Conservation (phyloP, 345 rosid genomes). For the Theobroma cacao region DNA sequence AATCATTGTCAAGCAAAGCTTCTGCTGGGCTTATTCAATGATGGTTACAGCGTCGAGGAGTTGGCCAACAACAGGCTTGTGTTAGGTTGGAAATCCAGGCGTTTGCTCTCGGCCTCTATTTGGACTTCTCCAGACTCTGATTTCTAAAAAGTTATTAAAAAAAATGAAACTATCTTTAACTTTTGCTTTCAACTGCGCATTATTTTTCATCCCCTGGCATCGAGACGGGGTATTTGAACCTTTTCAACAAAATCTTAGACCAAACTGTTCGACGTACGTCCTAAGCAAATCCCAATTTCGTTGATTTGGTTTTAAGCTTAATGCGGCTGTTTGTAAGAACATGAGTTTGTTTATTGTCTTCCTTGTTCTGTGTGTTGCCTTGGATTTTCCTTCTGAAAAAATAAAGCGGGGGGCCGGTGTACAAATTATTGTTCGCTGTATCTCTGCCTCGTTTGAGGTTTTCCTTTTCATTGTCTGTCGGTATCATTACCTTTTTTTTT, state of each 20-base stretch:
- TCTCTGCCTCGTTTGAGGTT: neutral
- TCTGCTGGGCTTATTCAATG: slow-evolving; percentile 68
- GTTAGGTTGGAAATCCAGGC: slow-evolving; percentile 80
- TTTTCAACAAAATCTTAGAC: neutral
- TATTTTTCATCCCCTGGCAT: neutral
- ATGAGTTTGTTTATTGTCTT: neutral
- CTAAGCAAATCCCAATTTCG: neutral
- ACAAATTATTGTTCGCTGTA: neutral
- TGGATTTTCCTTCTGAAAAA: neutral
- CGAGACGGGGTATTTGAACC: neutral
- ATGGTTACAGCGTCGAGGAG: slow-evolving; percentile 76
- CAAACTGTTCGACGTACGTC: neutral
- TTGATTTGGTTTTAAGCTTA: neutral
- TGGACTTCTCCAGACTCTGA: slow-evolving; percentile 53
- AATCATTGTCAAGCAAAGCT: slow-evolving; percentile 88
- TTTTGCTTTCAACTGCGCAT: neutral
- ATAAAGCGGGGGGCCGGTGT: neutral
- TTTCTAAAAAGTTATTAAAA: slow-evolving; percentile 17
- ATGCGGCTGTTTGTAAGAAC: slow-evolving; percentile 4
- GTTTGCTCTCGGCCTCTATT: slow-evolving; percentile 73
- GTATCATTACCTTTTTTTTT: neutral
- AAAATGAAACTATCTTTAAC: neutral
- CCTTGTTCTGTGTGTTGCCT: neutral
- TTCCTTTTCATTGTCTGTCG: neutral
- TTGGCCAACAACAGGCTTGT: slow-evolving; percentile 55